These are phyloP conservation scores for Macaranga tanarius DNA, from an alignment of 441 rosid species.

Conservation along the genomic window DNA sequence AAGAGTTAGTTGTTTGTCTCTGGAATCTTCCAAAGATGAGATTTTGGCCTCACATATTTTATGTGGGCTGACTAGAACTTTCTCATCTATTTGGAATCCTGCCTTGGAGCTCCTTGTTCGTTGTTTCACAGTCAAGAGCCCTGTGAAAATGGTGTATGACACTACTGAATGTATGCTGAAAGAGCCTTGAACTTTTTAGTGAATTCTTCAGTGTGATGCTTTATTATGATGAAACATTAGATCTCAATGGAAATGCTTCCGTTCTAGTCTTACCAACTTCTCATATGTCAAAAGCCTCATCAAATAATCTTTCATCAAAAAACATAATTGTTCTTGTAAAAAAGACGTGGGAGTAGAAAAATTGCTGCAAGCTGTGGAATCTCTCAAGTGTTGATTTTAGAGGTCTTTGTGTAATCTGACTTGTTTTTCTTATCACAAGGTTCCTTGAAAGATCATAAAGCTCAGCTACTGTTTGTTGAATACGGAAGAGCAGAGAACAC, in stretches of 20 bases:
- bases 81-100: background rate
- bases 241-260: background rate
- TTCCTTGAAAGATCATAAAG: too few relatives aligned
- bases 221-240: background rate
- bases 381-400: too few relatives aligned
- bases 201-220: background rate
- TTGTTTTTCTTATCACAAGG: too few relatives aligned
- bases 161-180: background rate
- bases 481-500: too few relatives aligned
- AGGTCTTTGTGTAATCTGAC: too few relatives aligned
- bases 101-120: background rate
- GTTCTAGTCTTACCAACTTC: background rate
- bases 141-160: background rate
- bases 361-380: too few relatives aligned
- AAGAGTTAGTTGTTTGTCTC: background rate
- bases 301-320: background rate
- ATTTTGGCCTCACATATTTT: background rate
- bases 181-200: background rate
- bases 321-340: too few relatives aligned
- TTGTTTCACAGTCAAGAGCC: background rate
- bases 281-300: background rate
- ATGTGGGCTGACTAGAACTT: background rate
- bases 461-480: too few relatives aligned
- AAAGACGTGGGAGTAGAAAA: background rate
- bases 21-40: background rate